Evolutionary conservation across 345 rosid genomes (phyloP).

Genomic region (Euphorbia tirucalli): DNA sequence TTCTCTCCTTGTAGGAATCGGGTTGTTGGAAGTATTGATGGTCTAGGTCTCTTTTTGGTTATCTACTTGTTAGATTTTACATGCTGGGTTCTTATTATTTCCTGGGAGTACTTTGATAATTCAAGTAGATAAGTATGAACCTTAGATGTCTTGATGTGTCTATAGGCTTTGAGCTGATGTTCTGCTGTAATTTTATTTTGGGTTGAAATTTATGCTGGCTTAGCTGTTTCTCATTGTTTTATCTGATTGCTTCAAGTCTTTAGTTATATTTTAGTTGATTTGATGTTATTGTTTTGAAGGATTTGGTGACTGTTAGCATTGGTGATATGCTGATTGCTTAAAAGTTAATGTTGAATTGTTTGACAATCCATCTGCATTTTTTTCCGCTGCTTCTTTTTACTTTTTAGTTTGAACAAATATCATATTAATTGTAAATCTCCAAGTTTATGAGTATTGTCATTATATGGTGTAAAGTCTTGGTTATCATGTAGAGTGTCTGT

Average conservation of each 20-base stretch:
- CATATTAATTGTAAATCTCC: neutral
- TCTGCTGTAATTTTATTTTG: neutral
- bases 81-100: neutral
- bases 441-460: neutral
- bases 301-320: too few species aligned
- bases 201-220: neutral
- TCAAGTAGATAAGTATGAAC: conserved; percentile 3
- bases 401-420: neutral
- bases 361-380: too few species aligned
- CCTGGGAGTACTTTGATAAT: neutral
- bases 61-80: neutral
- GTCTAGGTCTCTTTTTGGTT: neutral
- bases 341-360: too few species aligned
- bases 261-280: neutral
- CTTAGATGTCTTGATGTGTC: too few species aligned
- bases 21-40: neutral
- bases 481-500: neutral
- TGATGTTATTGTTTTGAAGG: neutral
- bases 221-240: neutral
- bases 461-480: neutral
- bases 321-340: too few species aligned
- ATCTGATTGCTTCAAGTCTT: neutral
- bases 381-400: neutral
- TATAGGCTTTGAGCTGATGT: too few species aligned
- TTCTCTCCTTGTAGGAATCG: neutral